A percentile compares a stretch with the other conserved stretches of the same genome.
Evolutionary conservation across 768 basidiomycete species (phyloP).

Genomic region (Flagelloscypha sp.): DNA sequence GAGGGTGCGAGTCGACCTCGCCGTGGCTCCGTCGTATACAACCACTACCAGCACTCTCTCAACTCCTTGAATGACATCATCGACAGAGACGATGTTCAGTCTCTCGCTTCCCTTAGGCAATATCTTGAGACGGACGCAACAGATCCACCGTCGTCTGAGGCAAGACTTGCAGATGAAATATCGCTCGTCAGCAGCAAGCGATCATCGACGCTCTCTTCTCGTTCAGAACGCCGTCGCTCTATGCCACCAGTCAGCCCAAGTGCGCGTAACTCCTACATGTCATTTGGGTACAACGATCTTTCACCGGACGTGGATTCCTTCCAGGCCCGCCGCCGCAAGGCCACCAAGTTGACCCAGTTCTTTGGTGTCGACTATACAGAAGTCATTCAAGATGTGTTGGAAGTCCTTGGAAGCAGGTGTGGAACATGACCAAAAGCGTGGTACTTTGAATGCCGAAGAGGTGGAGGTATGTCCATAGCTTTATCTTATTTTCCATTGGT

Average conservation of each 20-base stretch:
- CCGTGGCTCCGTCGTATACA: conserved; percentile 47
- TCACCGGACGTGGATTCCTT: conserved; percentile 43
- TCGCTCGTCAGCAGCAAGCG: conserved; percentile 7
- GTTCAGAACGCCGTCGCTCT: conserved; percentile 61
- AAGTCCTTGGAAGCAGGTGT: conserved; percentile 71
- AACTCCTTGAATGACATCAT: conserved; percentile 76
- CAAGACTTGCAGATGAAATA: no score
- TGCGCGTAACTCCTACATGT: conserved; percentile 50
- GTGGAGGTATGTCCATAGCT: conserved; percentile 48
- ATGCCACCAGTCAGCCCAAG: no score
- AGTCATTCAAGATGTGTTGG: conserved; percentile 67
- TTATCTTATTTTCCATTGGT: conserved; percentile 6
- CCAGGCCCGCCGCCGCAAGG: conserved; percentile 62
- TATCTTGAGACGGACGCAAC: conserved; percentile 39
- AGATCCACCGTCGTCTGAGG: conserved; percentile 7
- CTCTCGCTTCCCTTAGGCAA: conserved; percentile 66
- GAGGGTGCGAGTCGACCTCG: conserved; percentile 6
- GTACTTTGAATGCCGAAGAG: conserved; percentile 59
- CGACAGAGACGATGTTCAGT: conserved; percentile 68
- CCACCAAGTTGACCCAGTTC: conserved; percentile 80
- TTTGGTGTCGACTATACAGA: conserved; percentile 83
- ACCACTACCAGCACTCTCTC: conserved; percentile 73
- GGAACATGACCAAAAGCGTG: conserved; percentile 57
- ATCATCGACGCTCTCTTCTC: conserved; percentile 32
- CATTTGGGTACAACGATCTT: conserved; percentile 41